Evolutionary conservation across 768 basidiomycete species (phyloP).

Genomic region (Gymnopilus junonius): DNA sequence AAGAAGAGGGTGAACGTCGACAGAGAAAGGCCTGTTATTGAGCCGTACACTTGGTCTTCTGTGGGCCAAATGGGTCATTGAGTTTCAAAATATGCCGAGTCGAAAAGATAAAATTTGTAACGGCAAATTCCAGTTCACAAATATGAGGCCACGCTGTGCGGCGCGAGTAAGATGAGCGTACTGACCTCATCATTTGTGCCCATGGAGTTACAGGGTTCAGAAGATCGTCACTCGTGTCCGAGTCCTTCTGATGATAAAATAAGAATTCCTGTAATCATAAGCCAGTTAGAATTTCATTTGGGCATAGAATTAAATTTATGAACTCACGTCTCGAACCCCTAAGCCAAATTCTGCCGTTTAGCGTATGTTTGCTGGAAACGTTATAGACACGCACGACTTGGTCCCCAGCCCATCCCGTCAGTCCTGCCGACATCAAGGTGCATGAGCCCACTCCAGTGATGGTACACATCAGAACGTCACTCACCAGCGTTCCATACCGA

Average conservation of each 20-base stretch:
- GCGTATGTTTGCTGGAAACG: neutral
- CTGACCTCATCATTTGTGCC: slow-evolving; percentile 74
- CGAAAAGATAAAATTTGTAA: slow-evolving; percentile 10
- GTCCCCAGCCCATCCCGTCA: slow-evolving; percentile 82
- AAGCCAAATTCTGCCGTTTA: slow-evolving; percentile 17
- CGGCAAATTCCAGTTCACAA: slow-evolving; percentile 17
- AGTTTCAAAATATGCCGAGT: neutral
- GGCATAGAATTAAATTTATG: slow-evolving; percentile 16
- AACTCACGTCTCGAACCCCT: slow-evolving; percentile 58
- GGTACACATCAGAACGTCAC: slow-evolving; percentile 10
- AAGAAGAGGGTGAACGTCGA: slow-evolving; percentile 41
- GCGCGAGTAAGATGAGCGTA: slow-evolving; percentile 12
- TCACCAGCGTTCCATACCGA: slow-evolving; percentile 86
- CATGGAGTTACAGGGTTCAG: slow-evolving; percentile 69
- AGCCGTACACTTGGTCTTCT: slow-evolving; percentile 31
- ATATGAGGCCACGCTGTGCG: slow-evolving; percentile 15
- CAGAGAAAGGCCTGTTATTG: slow-evolving; percentile 34
- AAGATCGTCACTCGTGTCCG: slow-evolving; percentile 58
- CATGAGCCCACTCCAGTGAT: neutral
- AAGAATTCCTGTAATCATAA: slow-evolving; percentile 66
- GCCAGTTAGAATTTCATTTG: slow-evolving; percentile 24
- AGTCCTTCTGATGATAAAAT: slow-evolving; percentile 84
- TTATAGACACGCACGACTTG: slow-evolving; percentile 64
- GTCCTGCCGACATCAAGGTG: slow-evolving; percentile 35
- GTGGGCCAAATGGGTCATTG: slow-evolving; percentile 9